Evolutionary conservation across 371 early-diverging fungal species (phyloP).

Genomic region (Sporodiniella umbellata): DNA sequence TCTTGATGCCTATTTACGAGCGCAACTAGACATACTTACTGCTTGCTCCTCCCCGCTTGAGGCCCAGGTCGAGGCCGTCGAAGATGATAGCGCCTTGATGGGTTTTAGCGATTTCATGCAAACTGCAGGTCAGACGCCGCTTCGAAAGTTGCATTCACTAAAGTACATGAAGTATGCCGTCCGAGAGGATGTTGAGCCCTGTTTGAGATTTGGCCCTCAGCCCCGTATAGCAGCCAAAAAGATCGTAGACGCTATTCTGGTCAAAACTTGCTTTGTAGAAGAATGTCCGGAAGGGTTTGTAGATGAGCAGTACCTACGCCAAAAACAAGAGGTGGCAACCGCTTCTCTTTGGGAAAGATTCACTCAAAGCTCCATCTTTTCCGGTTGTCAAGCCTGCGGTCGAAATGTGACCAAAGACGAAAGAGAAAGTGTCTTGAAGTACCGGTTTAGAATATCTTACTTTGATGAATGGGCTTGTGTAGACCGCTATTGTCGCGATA

Average conservation of each 20-base stretch:
- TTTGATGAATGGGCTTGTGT: slow-evolving; percentile 74
- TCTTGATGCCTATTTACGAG: slow-evolving; percentile 17
- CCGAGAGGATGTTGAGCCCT: slow-evolving; percentile 76
- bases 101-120: slow-evolving; percentile 78
- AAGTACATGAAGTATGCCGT: slow-evolving; percentile 71
- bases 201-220: slow-evolving; percentile 86
- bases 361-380: slow-evolving; percentile 33
- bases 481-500: slow-evolving; percentile 74
- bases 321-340: slow-evolving; percentile 24
- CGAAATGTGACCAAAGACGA: slow-evolving; percentile 16
- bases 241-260: slow-evolving; percentile 79
- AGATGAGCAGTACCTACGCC: slow-evolving; percentile 10
- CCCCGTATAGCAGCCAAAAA: slow-evolving; percentile 75
- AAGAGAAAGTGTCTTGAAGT: slow-evolving; percentile 54
- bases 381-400: slow-evolving; percentile 43
- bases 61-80: slow-evolving; percentile 13
- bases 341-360: slow-evolving; percentile 53
- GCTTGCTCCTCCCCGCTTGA: slow-evolving; percentile 10
- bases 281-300: slow-evolving; percentile 43
- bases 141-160: slow-evolving; percentile 66
- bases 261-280: slow-evolving; percentile 76
- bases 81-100: slow-evolving; percentile 58
- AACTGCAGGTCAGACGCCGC: slow-evolving; percentile 48
- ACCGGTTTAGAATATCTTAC: slow-evolving; percentile 69
- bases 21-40: slow-evolving; percentile 18